These are phyloP conservation scores for Echinosophora koreensis DNA, from an alignment of 306 rosid species.

Conservation along the genomic window DNA sequence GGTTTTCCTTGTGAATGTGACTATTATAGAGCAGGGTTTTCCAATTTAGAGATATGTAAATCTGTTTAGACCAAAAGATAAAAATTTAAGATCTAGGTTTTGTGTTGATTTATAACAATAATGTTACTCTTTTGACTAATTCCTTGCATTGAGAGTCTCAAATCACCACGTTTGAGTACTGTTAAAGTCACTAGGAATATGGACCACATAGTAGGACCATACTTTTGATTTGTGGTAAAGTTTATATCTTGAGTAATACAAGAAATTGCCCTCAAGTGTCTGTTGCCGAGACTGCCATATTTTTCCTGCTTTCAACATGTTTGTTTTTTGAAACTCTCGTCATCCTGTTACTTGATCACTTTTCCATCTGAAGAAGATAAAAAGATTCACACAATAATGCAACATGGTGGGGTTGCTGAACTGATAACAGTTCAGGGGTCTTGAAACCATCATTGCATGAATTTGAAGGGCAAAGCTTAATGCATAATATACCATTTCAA, in stretches of 20 bases:
- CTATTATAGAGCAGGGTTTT: not conserved
- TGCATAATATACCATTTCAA: constrained; percentile 45
- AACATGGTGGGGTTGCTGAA: constrained; percentile 60
- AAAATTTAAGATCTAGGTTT: constrained; percentile 9
- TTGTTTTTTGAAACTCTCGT: constrained; percentile 48
- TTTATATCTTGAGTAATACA: constrained; percentile 35
- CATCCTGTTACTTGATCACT: constrained; percentile 60
- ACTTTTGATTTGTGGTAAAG: constrained; percentile 41
- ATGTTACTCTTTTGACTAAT: constrained; percentile 39
- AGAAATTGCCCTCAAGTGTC: constrained; percentile 37
- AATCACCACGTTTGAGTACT: constrained; percentile 50
- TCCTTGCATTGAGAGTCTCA: constrained; percentile 50
- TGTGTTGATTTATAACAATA: constrained; percentile 38
- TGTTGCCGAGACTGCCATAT: constrained; percentile 37
- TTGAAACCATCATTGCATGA: constrained; percentile 62
- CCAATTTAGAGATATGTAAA: not conserved
- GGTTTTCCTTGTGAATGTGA: not conserved
- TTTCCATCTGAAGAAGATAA: constrained; percentile 59
- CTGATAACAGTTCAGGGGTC: constrained; percentile 44
- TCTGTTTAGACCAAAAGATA: not conserved
- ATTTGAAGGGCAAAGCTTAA: constrained; percentile 49
- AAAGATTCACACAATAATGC: constrained; percentile 68
- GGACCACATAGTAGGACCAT: constrained; percentile 51
- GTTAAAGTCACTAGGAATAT: constrained; percentile 39
- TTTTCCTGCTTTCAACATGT: constrained; percentile 56